Evolutionary conservation across 805 yeast species (phyloP).

Genomic region (Zygotorulaspora danielsina): DNA sequence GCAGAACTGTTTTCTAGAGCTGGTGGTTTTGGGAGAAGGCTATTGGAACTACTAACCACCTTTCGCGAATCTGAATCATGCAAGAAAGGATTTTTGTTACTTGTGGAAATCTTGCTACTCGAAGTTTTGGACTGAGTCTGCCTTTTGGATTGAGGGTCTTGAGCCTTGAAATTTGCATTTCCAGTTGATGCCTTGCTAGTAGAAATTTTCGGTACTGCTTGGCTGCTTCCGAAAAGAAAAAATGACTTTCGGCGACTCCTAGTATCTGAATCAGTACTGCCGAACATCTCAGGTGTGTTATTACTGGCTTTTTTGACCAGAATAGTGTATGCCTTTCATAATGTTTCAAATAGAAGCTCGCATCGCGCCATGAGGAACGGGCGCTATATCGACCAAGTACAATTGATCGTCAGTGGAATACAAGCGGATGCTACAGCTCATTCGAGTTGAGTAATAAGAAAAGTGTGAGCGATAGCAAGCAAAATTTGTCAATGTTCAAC

Average conservation of each 20-base stretch:
- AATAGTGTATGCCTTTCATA: too few species aligned
- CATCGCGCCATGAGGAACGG: too few species aligned
- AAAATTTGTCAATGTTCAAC: too few species aligned
- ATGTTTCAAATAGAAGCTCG: too few species aligned
- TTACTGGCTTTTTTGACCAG: neutral
- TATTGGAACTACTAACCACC: neutral
- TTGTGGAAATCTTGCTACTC: conserved; percentile 8
- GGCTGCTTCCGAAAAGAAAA: conserved; percentile 19
- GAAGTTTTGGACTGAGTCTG: neutral
- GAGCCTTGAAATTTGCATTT: neutral
- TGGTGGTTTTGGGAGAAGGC: neutral
- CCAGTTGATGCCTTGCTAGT: neutral
- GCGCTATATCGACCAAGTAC: too few species aligned
- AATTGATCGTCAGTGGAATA: too few species aligned
- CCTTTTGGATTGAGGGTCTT: neutral
- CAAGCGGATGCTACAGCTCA: too few species aligned
- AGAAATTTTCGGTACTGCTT: conserved; percentile 16
- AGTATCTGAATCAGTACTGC: conserved; percentile 13
- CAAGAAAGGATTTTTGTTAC: conserved; percentile 10
- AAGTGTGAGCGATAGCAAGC: too few species aligned
- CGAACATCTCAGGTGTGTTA: conserved; percentile 13
- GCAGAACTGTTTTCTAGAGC: neutral
- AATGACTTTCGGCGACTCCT: conserved; percentile 21
- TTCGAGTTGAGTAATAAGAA: too few species aligned
- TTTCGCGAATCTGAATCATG: neutral